Percentiles rank a stretch among this genome's conserved stretches.
Conservation (phyloP, 2,329 filamentous ascomycete genomes). For the Penicillium sp. region DNA sequence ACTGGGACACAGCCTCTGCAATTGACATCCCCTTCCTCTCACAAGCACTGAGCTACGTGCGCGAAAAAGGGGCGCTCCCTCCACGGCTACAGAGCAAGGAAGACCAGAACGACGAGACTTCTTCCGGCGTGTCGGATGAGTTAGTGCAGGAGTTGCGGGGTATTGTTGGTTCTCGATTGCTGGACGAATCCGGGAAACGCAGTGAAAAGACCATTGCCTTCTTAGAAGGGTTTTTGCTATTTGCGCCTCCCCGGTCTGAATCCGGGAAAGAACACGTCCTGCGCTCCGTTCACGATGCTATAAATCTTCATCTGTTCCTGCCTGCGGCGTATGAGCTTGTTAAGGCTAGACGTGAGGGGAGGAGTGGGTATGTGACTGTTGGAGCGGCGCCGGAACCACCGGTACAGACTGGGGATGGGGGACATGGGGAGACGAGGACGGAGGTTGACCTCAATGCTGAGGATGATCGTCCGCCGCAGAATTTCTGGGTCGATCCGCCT, state of each 20-base stretch:
- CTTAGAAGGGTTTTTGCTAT: conserved; percentile 87
- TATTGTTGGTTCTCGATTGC: conserved; percentile 13
- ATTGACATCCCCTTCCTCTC: conserved; percentile 70
- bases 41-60: conserved; percentile 67
- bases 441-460: conserved; percentile 30
- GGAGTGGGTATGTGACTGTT: conserved; percentile 49
- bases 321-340: conserved; percentile 60
- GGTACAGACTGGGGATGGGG: not conserved
- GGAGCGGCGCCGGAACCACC: conserved; percentile 35
- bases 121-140: conserved; percentile 34
- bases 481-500: conserved; percentile 93
- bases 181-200: not conserved
- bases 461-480: conserved; percentile 53
- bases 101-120: conserved; percentile 56
- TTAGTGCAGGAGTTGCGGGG: conserved; percentile 26
- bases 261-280: conserved; percentile 24
- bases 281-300: conserved; percentile 30
- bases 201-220: conserved; percentile 58
- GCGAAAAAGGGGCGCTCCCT: conserved; percentile 57
- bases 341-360: conserved; percentile 40
- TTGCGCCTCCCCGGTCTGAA: conserved; percentile 47
- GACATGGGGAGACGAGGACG: not conserved
- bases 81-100: conserved; percentile 55
- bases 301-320: conserved; percentile 78
- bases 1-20: conserved; percentile 89